These are phyloP conservation scores for Cenchrus purpureus DNA, from an alignment of 176 grass and related monocot genomes.

Conservation along the genomic window DNA sequence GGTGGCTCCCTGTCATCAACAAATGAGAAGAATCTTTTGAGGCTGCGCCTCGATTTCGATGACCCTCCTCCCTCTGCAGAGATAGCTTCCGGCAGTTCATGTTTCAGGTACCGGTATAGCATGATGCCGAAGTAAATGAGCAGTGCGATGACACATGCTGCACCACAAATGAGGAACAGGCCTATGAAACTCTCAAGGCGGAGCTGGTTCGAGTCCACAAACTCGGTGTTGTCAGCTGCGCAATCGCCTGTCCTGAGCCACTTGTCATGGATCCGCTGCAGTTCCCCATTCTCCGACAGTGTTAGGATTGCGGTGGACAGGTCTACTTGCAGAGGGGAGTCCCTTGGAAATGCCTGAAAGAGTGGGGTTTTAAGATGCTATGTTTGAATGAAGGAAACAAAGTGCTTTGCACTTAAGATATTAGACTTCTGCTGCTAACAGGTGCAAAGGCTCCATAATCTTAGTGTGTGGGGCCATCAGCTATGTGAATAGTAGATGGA, in stretches of 20 bases:
- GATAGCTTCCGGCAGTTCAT: constrained; percentile 15
- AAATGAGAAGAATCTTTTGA: constrained; percentile 66
- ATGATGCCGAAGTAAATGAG: constrained; percentile 64
- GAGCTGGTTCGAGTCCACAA: constrained; percentile 72
- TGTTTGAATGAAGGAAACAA: not conserved
- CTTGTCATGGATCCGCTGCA: constrained; percentile 93
- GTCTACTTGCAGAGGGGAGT: constrained; percentile 74
- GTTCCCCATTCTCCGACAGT: constrained; percentile 79
- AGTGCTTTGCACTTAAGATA: not conserved
- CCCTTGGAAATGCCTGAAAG: constrained; percentile 79
- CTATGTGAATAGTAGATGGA: not conserved
- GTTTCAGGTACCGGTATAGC: constrained; percentile 46
- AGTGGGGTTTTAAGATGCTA: constrained; percentile 32
- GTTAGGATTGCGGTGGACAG: constrained; percentile 83
- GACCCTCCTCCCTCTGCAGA: not conserved
- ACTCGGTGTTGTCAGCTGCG: constrained; percentile 42
- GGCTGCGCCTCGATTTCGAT: constrained; percentile 12
- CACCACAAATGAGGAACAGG: constrained; percentile 81
- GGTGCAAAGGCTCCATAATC: constrained; percentile 14
- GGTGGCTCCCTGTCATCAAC: constrained; percentile 53
- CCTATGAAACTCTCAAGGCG: constrained; percentile 83
- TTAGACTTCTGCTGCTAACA: not conserved
- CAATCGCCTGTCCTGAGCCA: constrained; percentile 63
- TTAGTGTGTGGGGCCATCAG: not conserved
- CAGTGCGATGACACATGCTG: constrained; percentile 64